These are phyloP conservation scores for Chlorencoelia australis DNA, from an alignment of 2,329 filamentous ascomycete species.

Conservation along the genomic window DNA sequence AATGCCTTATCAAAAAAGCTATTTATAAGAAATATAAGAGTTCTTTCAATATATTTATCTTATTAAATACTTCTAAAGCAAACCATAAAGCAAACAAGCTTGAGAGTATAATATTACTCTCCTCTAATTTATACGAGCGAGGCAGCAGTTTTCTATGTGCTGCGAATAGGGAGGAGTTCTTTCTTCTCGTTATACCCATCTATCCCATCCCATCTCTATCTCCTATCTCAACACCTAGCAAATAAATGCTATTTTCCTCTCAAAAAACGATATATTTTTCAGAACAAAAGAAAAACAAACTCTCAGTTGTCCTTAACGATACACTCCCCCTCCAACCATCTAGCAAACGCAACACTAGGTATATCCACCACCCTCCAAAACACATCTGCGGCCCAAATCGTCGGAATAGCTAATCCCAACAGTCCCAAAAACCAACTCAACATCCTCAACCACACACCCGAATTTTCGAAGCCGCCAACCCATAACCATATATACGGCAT, in stretches of 20 bases:
- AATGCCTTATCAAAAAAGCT: no score
- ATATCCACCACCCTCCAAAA: conserved; percentile 49
- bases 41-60: no score
- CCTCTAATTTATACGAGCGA: no score
- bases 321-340: conserved; percentile 33
- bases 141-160: no score
- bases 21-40: no score
- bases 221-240: conserved; percentile 1
- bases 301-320: conserved; percentile 14
- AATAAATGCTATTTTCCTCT: no score
- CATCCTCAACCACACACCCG: conserved; percentile 17
- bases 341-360: conserved; percentile 38
- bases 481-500: conserved; percentile 16
- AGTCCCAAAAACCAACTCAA: conserved; percentile 29
- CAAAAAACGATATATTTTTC: conserved; percentile 1
- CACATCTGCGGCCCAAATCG: conserved; percentile 44
- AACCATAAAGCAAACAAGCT: no score
- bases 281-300: neutral
- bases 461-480: conserved; percentile 10
- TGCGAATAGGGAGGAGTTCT: no score
- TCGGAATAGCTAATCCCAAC: conserved; percentile 34
- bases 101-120: no score
- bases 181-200: no score
- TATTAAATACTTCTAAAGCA: no score
- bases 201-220: no score